A percentile compares a stretch with the other conserved stretches of the same genome.
Evolutionary conservation across 345 rosid species (phyloP).

Genomic region (Durio zibethinus): DNA sequence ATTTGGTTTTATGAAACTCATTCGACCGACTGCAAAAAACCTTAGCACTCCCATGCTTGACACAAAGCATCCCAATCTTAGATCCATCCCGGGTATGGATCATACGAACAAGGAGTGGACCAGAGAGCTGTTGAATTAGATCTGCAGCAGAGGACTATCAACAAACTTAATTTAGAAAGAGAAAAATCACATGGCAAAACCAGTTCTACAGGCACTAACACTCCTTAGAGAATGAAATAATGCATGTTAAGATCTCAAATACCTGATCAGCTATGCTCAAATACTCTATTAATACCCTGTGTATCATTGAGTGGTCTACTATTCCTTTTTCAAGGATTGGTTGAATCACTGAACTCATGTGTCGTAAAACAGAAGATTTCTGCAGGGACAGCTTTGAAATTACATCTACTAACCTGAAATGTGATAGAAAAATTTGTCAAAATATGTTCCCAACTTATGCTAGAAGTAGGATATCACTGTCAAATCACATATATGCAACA

Average conservation of each 20-base stretch:
- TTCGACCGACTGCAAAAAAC: constrained; percentile 31
- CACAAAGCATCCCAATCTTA: constrained; percentile 70
- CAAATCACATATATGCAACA: not conserved
- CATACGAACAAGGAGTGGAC: constrained; percentile 87
- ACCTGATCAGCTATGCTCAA: constrained; percentile 83
- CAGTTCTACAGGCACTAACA: not conserved
- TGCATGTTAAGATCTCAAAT: constrained; percentile 10
- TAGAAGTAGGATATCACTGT: not conserved
- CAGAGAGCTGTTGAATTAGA: constrained; percentile 67
- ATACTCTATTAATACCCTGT: constrained; percentile 74
- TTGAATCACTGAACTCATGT: constrained; percentile 72
- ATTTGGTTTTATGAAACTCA: not conserved
- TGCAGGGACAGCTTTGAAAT: constrained; percentile 68
- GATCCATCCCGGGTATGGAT: constrained; percentile 94
- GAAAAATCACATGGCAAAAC: not conserved
- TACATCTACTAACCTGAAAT: constrained; percentile 70
- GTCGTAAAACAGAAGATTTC: constrained; percentile 65
- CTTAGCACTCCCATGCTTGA: constrained; percentile 96
- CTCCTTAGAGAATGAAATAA: not conserved
- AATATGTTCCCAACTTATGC: not conserved
- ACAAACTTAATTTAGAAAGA: constrained; percentile 23
- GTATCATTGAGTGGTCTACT: constrained; percentile 80
- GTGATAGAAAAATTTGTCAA: constrained; percentile 6
- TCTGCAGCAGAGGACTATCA: constrained; percentile 75
- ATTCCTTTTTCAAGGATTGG: constrained; percentile 95